Conservation (phyloP, 1,284 basidiomycete species). For the Ceratobasidium papillatum region DNA sequence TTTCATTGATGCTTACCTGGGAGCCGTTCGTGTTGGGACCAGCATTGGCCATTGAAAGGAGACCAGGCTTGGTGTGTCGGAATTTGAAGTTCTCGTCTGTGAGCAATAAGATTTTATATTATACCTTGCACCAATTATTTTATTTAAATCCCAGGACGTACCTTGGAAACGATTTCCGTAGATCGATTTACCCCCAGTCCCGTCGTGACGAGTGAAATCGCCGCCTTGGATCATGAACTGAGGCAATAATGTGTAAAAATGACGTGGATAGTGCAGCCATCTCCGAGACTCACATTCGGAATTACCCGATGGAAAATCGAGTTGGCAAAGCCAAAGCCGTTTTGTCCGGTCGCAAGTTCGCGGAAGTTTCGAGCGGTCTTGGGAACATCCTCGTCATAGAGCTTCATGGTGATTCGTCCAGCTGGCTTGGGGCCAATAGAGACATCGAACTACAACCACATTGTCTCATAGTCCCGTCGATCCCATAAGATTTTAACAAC, state of each 20-base stretch:
- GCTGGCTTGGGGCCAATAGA: slow-evolving; percentile 47
- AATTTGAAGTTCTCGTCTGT: slow-evolving; percentile 55
- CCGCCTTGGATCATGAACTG: slow-evolving; percentile 79
- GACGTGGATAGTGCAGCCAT: too few species aligned
- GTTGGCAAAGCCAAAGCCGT: slow-evolving; percentile 56
- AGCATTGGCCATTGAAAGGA: slow-evolving; percentile 68
- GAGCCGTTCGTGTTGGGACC: slow-evolving; percentile 61
- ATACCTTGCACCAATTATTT: too few species aligned
- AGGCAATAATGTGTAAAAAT: too few species aligned
- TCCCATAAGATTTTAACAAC: neutral
- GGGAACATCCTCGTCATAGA: slow-evolving; percentile 55
- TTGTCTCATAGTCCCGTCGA: neutral
- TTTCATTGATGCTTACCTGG: slow-evolving; percentile 67
- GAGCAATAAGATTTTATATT: neutral
- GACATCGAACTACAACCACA: slow-evolving; percentile 47
- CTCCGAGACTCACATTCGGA: slow-evolving; percentile 44
- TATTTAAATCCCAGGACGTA: slow-evolving; percentile 50
- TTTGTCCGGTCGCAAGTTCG: slow-evolving; percentile 59
- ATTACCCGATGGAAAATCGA: slow-evolving; percentile 55
- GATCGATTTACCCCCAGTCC: slow-evolving; percentile 93
- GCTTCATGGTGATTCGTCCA: slow-evolving; percentile 55
- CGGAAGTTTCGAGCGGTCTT: slow-evolving; percentile 60
- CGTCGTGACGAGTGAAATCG: slow-evolving; percentile 63
- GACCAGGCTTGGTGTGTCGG: slow-evolving; percentile 58
- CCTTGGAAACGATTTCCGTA: slow-evolving; percentile 86